Evolutionary conservation across 768 basidiomycete species (phyloP), one percentile per base, ranked within the genome.

Genomic region (Mycena polygramma): DNA sequence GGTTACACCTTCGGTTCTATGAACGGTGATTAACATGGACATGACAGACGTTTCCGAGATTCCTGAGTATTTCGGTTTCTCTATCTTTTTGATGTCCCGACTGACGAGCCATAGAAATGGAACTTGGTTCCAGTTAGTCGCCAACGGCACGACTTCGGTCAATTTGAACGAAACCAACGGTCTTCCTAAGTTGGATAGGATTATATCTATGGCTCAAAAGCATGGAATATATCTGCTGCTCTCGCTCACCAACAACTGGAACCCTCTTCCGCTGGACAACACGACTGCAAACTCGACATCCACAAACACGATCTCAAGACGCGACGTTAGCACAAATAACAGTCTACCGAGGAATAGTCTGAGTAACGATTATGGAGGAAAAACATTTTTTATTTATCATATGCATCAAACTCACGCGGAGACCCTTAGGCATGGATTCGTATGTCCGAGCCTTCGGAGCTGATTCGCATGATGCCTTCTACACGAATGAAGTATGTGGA

Each of bases 201-300:
- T 70, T n/a, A 36, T 73, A 24, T 52, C 65, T 11, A 66, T 73
- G 66, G 91, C 91, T 2, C 81, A 88, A 71, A 79, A 88, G 70
- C 85, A 86, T 41, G 86, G 85, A 17, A 76, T 92, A 30, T 86
- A 87, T 65, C 53, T 91, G 39, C 77, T 88, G 15, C 76, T 90
- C 36, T 84, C 89, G 49, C 83, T 91, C 51, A 91, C 90, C 51
- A 91, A 91, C 76, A 90, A 87, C 74, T 90, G 86, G 88, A 86
- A 85, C 73, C 89, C 88, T 0, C 75, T 76, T 10, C 82, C 83
- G 22, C 68, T 79, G 9, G 76, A 75, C 72, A 73, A 75, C 17
- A 69, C 63, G n/a, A 64, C 75, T 30, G 2, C 30, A 30, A 72
- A 75, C 30, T 58, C 74, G 24, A 58, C 65, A n/a, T 9, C 57